Conservation (phyloP, 2,329 filamentous ascomycete species). For the Trichocomaceae sp. region DNA sequence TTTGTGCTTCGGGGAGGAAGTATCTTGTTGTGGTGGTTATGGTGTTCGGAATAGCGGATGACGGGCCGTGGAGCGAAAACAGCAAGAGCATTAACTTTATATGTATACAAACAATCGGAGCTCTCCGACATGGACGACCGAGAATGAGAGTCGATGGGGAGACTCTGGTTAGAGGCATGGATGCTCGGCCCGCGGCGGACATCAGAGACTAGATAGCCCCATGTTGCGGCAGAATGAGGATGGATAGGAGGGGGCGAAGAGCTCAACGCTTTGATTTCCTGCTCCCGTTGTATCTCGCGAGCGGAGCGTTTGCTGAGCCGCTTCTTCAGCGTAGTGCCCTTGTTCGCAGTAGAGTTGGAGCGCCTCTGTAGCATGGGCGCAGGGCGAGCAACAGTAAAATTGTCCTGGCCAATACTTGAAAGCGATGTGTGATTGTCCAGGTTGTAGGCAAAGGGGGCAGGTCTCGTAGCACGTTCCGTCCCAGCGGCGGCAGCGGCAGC, state of each 20-base stretch:
- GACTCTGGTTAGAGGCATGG: constrained; percentile 64
- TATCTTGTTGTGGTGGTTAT: constrained; percentile 45
- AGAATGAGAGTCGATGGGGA: constrained; percentile 64
- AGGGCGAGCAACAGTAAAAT: constrained; percentile 39
- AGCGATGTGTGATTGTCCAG: constrained; percentile 28
- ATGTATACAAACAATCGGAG: constrained; percentile 69
- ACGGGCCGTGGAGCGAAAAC: constrained; percentile 81
- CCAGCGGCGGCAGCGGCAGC: not conserved
- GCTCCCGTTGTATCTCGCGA: constrained; percentile 70
- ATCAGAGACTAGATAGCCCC: constrained; percentile 55
- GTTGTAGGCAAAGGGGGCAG: constrained; percentile 13
- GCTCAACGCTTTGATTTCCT: constrained; percentile 81
- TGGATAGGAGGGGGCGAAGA: constrained; percentile 55
- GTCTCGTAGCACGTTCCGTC: not conserved
- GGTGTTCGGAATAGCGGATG: constrained; percentile 59
- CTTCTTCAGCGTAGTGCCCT: constrained; percentile 53
- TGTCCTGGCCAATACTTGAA: constrained; percentile 32
- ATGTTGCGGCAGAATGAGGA: constrained; percentile 43
- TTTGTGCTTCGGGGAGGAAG: constrained; percentile 41
- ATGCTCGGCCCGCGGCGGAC: constrained; percentile 58
- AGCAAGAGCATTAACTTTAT: constrained; percentile 71
- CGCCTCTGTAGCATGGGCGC: constrained; percentile 51
- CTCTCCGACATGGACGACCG: constrained; percentile 69
- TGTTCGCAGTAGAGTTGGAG: constrained; percentile 46
- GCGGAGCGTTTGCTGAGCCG: constrained; percentile 72